Base-by-base conservation (phyloP, 1,284 basidiomycete species). In the Leccinum fallax region DNA sequence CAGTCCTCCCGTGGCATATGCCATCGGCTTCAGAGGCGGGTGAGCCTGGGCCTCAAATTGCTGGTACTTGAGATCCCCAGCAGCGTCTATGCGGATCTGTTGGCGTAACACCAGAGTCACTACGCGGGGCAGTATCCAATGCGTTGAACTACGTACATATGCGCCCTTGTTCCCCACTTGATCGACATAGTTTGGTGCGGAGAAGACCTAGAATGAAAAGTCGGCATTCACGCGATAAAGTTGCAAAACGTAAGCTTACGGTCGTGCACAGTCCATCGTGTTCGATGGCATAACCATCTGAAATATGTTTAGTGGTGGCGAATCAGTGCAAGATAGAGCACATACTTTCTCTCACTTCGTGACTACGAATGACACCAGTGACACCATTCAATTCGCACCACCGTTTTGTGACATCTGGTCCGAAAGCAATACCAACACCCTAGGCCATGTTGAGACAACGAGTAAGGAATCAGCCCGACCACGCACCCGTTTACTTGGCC, bases 351-450 rank as follows among this genome's bases (percentile, higher is more conserved):
- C 97, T 88, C 52, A 99, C 97, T 85, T 99, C 97, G 77, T 99
- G 97, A 68, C 93, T 95, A 58, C 97, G 90, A 69, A 99, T 90
- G 57, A 99, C 85, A 4, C 94, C 94, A 32, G 94, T 92, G 54
- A 98, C 83, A 48, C 89, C 85, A 75, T 97, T 98, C 38, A 90
- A 80, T 62, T 89, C 85, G 75, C 95, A 98, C 95, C 95, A 97
- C 59, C 86, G 80, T 69, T 83, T 83, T 3, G 93, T 96, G 21
- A 96, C 90, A 74, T 98, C 96, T 1, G 97, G 97, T 16, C 97
- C 97, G 76, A 99, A 99, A 9, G 93, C 89, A 65, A 97, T 89
- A 19, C 97, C 97, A 57, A 98, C 95, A 65, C 97, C 97, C 91
- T 93, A 67, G 43, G 36, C 43, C 36, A 59, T 60, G 57, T 46